phyloP scores from a whole-genome alignment of 169 alveolate species.

The Cryptosporidium felis region DNA sequence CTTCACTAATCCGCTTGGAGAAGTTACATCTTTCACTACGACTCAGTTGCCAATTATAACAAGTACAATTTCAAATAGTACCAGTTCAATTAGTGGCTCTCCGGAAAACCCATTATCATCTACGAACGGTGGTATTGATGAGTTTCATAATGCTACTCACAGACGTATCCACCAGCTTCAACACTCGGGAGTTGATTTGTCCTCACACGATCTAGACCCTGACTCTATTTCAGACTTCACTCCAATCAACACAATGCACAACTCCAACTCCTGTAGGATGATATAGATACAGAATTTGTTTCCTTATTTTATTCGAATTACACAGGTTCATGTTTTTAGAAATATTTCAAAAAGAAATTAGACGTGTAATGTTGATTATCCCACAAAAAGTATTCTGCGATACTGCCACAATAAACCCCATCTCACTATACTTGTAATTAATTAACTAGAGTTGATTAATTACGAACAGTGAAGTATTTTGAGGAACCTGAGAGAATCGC shows the following conservation, averaged over 20 bases:
- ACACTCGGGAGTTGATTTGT: conserved; percentile 17
- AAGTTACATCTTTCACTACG: conserved; percentile 11
- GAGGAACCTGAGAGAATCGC: no score
- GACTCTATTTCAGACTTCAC: conserved; percentile 61
- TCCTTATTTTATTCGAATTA: neutral
- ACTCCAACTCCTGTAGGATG: conserved; percentile 35
- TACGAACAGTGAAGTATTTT: no score
- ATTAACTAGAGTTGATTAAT: no score
- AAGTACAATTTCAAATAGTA: conserved; percentile 24
- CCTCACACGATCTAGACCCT: conserved; percentile 18
- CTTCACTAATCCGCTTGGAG: conserved; percentile 8
- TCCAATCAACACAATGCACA: conserved; percentile 23
- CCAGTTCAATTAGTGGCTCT: neutral
- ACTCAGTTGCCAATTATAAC: conserved; percentile 38
- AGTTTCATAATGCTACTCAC: conserved; percentile 46
- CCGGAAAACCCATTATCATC: neutral
- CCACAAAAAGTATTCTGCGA: no score
- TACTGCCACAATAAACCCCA: no score
- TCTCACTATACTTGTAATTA: no score
- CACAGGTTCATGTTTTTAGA: neutral
- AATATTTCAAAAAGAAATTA: no score
- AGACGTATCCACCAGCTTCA: conserved; percentile 48
- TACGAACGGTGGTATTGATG: conserved; percentile 4
- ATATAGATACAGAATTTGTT: neutral
- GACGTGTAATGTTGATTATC: no score